Evolutionary conservation across 2,329 filamentous ascomycete species (phyloP).

Genomic region (Zalaria sp.): DNA sequence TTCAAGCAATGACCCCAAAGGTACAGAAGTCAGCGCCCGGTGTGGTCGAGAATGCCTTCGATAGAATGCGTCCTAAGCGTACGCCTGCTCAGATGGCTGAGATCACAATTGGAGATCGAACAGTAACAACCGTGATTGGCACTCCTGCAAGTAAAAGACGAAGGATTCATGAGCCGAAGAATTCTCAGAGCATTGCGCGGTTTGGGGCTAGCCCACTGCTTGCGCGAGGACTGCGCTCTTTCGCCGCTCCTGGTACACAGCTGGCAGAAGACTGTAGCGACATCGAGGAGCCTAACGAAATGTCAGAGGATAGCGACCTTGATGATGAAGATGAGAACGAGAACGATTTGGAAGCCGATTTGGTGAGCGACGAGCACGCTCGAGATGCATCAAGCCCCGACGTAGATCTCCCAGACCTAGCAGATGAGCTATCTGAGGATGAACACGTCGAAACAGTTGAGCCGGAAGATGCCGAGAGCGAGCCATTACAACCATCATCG

Average conservation of each 20-base stretch:
- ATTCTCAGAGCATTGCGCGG: slow-evolving; percentile 26
- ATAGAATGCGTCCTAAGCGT: slow-evolving; percentile 50
- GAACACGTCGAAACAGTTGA: too few relatives aligned
- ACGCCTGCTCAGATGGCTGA: slow-evolving; percentile 51
- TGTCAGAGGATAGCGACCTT: slow-evolving; percentile 61
- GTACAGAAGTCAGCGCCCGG: slow-evolving; percentile 25
- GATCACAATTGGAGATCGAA: slow-evolving; percentile 59
- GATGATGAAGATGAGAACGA: too few relatives aligned
- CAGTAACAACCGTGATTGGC: slow-evolving; percentile 47
- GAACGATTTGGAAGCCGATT: slow-evolving; percentile 11
- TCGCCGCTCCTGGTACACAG: slow-evolving; percentile 41
- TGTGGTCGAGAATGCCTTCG: slow-evolving; percentile 45
- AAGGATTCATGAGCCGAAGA: slow-evolving; percentile 26
- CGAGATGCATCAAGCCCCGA: too few relatives aligned
- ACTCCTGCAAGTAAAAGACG: slow-evolving; percentile 34
- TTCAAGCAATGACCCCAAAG: slow-evolving; percentile 15
- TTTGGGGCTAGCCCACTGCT: slow-evolving; percentile 24
- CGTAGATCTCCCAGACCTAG: too few relatives aligned
- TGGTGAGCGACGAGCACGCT: not conserved
- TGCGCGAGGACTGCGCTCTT: slow-evolving; percentile 33
- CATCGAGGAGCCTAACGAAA: slow-evolving; percentile 40
- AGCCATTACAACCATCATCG: not conserved
- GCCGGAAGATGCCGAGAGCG: too few relatives aligned
- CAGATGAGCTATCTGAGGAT: too few relatives aligned
- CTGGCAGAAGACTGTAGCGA: slow-evolving; percentile 11